A percentile compares a stretch with the other conserved stretches of the same genome.
Conservation (phyloP, 345 rosid species). For the Gossypium mustelinum region DNA sequence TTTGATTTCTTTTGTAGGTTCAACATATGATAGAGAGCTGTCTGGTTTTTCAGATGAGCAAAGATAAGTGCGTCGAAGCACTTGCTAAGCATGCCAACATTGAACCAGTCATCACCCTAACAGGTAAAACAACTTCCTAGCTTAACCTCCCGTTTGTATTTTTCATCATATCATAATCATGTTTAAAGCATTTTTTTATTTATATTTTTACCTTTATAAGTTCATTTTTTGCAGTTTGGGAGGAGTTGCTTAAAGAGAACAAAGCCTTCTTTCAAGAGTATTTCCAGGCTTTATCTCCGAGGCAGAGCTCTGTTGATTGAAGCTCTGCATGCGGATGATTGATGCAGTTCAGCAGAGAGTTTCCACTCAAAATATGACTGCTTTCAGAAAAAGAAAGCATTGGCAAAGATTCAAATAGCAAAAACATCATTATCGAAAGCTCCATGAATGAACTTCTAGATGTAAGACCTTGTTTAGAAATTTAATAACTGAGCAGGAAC, state of each 20-base stretch:
- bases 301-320: neutral
- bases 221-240: conserved; percentile 36
- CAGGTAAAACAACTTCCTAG: conserved; percentile 19
- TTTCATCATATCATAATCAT: neutral
- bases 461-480: too few relatives aligned
- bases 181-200: neutral
- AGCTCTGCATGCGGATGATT: neutral
- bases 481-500: too few relatives aligned
- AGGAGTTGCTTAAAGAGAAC: conserved; percentile 44
- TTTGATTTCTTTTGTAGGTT: conserved; percentile 26
- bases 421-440: neutral
- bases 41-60: conserved; percentile 37
- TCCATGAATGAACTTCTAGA: neutral
- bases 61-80: conserved; percentile 39
- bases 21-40: conserved; percentile 56
- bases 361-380: neutral
- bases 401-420: neutral
- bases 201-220: neutral
- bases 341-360: neutral
- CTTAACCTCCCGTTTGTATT: neutral
- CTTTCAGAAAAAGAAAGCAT: neutral
- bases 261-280: conserved; percentile 39
- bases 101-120: conserved; percentile 38
- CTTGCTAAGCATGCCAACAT: conserved; percentile 39
- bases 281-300: conserved; percentile 19